Percentiles rank a stretch among this genome's conserved stretches.
phyloP scores from a whole-genome alignment of 768 basidiomycete genomes.

The Russula dissimulans region DNA sequence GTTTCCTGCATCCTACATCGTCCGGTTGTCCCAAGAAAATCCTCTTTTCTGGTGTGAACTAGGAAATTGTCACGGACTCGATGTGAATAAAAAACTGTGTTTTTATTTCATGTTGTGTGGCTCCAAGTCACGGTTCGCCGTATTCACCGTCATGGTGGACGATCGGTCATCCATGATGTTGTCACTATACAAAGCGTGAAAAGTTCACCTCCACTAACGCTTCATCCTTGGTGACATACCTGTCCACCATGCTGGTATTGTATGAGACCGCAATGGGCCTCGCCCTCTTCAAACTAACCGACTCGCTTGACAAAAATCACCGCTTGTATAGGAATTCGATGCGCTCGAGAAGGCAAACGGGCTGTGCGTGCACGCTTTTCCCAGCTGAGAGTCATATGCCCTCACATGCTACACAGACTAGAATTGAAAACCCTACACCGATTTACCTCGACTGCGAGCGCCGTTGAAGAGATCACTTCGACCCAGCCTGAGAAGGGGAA shows the following conservation, averaged over 20 bases:
- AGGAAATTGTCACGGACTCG: too few species aligned
- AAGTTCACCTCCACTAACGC: too few species aligned
- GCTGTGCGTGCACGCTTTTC: constrained; percentile 49
- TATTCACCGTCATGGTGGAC: too few species aligned
- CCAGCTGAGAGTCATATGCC: background rate
- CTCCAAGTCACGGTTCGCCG: too few species aligned
- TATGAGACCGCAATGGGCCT: constrained; percentile 96
- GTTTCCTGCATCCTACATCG: too few species aligned
- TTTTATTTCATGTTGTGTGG: too few species aligned
- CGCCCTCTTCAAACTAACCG: constrained; percentile 93
- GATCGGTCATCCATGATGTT: too few species aligned
- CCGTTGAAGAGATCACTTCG: constrained; percentile 93
- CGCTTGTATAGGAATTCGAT: constrained; percentile 86
- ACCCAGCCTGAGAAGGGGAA: constrained; percentile 91
- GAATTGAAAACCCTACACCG: constrained; percentile 94
- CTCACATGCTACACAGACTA: constrained; percentile 42
- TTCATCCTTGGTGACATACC: too few species aligned
- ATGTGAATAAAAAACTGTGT: too few species aligned
- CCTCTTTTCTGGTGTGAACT: too few species aligned
- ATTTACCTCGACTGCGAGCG: constrained; percentile 91
- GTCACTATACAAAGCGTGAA: too few species aligned
- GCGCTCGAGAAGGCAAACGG: constrained; percentile 86
- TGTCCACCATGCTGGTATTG: constrained; percentile 74
- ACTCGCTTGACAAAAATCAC: constrained; percentile 82
- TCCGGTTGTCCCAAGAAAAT: too few species aligned